Evolutionary conservation across 345 rosid genomes (phyloP).

Genomic region (Acer negundo): DNA sequence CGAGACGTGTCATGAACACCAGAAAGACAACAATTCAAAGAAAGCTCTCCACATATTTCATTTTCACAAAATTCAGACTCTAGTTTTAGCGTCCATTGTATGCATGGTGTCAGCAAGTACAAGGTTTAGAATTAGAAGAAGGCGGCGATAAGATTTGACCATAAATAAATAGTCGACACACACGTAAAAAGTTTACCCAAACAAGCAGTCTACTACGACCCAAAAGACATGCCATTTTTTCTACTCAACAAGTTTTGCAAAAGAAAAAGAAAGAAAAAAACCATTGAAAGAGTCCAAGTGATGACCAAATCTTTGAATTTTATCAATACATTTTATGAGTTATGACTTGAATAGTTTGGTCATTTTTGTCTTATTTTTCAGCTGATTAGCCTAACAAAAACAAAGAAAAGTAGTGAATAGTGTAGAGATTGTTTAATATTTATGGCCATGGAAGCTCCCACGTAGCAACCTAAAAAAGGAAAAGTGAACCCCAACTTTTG

Average conservation of each 20-base stretch:
- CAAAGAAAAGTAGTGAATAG: neutral
- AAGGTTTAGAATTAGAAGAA: neutral
- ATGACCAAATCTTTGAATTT: constrained; percentile 18
- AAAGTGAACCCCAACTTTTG: constrained; percentile 5
- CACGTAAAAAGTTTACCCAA: neutral
- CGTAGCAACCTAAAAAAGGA: constrained; percentile 10
- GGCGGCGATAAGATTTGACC: neutral
- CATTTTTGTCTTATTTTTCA: neutral
- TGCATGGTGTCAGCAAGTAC: neutral
- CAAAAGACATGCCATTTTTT: neutral
- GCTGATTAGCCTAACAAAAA: neutral
- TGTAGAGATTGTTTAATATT: neutral
- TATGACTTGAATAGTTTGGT: neutral
- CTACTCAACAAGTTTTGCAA: neutral
- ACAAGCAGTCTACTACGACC: neutral
- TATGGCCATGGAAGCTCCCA: constrained; percentile 15
- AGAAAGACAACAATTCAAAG: neutral
- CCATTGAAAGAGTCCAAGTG: constrained; percentile 1
- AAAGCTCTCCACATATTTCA: neutral
- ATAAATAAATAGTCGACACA: neutral
- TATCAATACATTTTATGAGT: neutral
- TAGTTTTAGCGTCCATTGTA: neutral
- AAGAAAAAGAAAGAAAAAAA: neutral
- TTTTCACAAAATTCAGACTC: neutral
- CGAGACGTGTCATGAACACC: neutral